Conservation (phyloP, 1,139 yeast species). For the Candida buenavistaensis region DNA sequence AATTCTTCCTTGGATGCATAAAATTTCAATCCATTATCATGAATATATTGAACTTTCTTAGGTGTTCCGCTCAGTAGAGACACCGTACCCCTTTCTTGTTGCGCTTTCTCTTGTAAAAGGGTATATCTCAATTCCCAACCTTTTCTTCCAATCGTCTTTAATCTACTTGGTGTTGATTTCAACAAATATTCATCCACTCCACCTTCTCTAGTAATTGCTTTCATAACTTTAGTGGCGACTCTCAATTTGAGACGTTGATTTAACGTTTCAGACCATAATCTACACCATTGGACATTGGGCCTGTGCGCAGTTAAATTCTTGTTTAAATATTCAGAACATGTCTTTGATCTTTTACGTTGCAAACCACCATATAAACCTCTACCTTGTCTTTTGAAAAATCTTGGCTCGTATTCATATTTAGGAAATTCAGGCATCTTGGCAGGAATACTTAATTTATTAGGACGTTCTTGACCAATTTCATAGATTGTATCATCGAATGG, state of each 20-base stretch:
- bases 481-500: slow-evolving; percentile 37
- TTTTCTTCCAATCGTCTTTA: slow-evolving; percentile 85
- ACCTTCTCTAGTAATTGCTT: slow-evolving; percentile 88
- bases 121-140: slow-evolving; percentile 90
- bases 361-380: slow-evolving; percentile 90
- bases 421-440: slow-evolving; percentile 55
- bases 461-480: slow-evolving; percentile 37
- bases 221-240: slow-evolving; percentile 79
- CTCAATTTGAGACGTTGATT: slow-evolving; percentile 53
- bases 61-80: slow-evolving; percentile 23
- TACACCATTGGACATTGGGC: slow-evolving; percentile 77
- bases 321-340: slow-evolving; percentile 72
- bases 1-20: slow-evolving; percentile 66
- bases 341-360: slow-evolving; percentile 74
- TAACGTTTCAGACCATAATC: slow-evolving; percentile 82
- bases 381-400: slow-evolving; percentile 79
- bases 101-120: slow-evolving; percentile 46
- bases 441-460: slow-evolving; percentile 45
- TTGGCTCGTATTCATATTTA: slow-evolving; percentile 77
- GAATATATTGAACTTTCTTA: slow-evolving; percentile 52
- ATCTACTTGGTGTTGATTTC: slow-evolving; percentile 84
- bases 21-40: slow-evolving; percentile 48
- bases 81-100: slow-evolving; percentile 17
- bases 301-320: slow-evolving; percentile 75
- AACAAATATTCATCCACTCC: slow-evolving; percentile 86